Percentiles rank a stretch among this genome's conserved stretches.
These are phyloP conservation scores for Aspergillus sp. DNA, from an alignment of 2,329 filamentous ascomycete species.

Conservation along the genomic window DNA sequence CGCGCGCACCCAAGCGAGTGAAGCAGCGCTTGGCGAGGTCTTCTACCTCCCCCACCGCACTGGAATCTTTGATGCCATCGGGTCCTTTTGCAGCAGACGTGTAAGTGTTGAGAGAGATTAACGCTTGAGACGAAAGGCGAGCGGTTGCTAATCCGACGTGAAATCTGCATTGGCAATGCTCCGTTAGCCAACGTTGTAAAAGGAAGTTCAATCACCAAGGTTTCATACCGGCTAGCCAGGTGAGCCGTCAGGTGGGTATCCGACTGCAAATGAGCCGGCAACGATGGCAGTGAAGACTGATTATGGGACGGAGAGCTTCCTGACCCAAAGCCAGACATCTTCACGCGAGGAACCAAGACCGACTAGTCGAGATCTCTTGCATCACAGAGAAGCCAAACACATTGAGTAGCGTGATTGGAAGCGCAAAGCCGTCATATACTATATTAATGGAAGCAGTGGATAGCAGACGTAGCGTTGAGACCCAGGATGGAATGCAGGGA, in stretches of 20 bases:
- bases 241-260: constrained; percentile 45
- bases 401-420: constrained; percentile 5
- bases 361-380: constrained; percentile 5
- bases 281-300: constrained; percentile 76
- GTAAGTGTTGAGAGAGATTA: constrained; percentile 91
- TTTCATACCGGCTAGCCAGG: constrained; percentile 39
- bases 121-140: constrained; percentile 77
- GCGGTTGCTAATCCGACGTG: constrained; percentile 85
- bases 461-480: not conserved
- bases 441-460: not conserved
- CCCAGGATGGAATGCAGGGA: not conserved
- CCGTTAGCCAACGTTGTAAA: constrained; percentile 3
- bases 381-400: constrained; percentile 5
- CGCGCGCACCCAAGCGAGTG: constrained; percentile 72
- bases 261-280: constrained; percentile 60
- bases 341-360: constrained; percentile 9
- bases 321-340: constrained; percentile 34
- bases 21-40: constrained; percentile 82
- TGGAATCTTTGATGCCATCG: constrained; percentile 85
- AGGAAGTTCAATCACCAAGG: not conserved
- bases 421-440: not conserved
- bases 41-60: constrained; percentile 84
- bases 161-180: constrained; percentile 68
- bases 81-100: constrained; percentile 77
- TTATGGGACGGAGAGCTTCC: constrained; percentile 50